phyloP scores from a whole-genome alignment of 139 green algal genomes.

The Closterium sp. region DNA sequence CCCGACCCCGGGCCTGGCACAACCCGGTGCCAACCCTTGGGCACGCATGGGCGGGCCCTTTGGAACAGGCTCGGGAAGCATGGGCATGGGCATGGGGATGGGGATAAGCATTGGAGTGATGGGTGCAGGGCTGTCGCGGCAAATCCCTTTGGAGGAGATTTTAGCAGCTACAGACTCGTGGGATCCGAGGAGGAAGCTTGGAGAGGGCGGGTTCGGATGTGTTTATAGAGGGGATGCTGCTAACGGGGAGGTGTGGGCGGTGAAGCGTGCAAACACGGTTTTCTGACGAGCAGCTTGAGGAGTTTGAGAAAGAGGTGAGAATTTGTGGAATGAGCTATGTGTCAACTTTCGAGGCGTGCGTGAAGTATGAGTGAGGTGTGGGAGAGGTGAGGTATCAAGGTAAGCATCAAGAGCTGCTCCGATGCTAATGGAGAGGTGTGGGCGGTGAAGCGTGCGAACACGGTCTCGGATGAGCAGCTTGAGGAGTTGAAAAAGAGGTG shows the following conservation, averaged over 20 bases:
- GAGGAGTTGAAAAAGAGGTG: slow-evolving; percentile 34
- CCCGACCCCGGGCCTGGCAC: no score
- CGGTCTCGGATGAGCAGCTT: not conserved
- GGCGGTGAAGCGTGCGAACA: slow-evolving; percentile 25
- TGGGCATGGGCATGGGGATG: not conserved
- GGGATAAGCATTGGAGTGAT: not conserved
- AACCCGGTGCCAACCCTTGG: no score
- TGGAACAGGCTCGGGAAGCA: not conserved
- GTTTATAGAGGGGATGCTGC: slow-evolving; percentile 21
- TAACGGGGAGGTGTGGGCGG: slow-evolving; percentile 21
- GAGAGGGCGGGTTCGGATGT: slow-evolving; percentile 35
- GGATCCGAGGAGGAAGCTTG: slow-evolving; percentile 20
- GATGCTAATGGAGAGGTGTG: no score
- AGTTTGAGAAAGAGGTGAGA: slow-evolving; percentile 34
- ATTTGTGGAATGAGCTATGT: not conserved
- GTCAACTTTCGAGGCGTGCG: slow-evolving; percentile 31
- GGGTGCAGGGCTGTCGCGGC: not conserved
- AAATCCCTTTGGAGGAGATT: not conserved
- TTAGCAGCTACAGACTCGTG: slow-evolving; percentile 23
- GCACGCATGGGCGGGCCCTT: not conserved
- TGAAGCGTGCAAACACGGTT: slow-evolving; percentile 19
- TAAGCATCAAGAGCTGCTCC: no score
- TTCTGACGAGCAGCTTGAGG: not conserved
- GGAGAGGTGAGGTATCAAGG: no score
- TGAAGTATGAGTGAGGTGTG: not conserved